Percentiles rank a stretch among this genome's conserved stretches.
These are phyloP conservation scores for Fusarium buharicum DNA, from an alignment of 2,329 filamentous ascomycete species.

Conservation along the genomic window DNA sequence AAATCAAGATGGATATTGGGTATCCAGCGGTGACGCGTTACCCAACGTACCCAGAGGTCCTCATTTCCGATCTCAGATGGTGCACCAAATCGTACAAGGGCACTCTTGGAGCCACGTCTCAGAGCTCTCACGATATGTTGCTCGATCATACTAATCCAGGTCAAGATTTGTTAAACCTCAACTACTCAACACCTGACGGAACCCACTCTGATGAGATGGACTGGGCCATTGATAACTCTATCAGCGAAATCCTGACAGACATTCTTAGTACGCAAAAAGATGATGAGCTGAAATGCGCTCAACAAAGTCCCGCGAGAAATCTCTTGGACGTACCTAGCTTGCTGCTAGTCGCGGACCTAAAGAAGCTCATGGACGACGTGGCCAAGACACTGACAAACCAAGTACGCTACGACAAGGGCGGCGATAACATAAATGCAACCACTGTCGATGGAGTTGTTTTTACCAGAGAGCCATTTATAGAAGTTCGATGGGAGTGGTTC, in stretches of 20 bases:
- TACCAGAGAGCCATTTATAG: conserved; percentile 3
- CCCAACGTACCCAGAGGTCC: neutral
- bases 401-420: neutral
- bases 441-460: neutral
- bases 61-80: conserved; percentile 1
- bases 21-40: neutral
- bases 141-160: neutral
- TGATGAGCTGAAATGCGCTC: too few species aligned
- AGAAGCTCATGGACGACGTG: conserved; percentile 4
- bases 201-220: neutral
- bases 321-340: too few species aligned
- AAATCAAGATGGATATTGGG: too few species aligned
- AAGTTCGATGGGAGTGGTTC: conserved; percentile 18
- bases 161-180: neutral
- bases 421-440: conserved; percentile 4
- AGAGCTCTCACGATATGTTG: neutral
- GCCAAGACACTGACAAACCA: conserved; percentile 10
- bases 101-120: neutral
- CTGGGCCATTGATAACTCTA: neutral
- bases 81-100: neutral
- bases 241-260: neutral
- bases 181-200: neutral
- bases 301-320: neutral
- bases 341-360: neutral
- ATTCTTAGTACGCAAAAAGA: neutral